A percentile compares a stretch with the other conserved stretches of the same genome.
Evolutionary conservation across 1,139 yeast species (phyloP).

Genomic region (Pichia sp.): DNA sequence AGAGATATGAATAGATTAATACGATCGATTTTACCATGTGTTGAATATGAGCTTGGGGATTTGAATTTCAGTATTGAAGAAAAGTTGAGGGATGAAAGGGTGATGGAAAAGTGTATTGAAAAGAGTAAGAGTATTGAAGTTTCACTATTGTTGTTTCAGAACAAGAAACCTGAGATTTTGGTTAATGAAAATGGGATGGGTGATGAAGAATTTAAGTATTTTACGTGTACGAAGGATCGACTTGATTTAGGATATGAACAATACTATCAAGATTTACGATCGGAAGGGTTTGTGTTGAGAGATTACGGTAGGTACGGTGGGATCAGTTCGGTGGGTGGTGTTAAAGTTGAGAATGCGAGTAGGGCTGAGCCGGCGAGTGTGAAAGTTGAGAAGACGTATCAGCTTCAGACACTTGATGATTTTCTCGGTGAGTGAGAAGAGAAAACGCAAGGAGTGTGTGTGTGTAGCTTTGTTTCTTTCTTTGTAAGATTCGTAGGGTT

Average conservation of each 20-base stretch:
- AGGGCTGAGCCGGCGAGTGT: no score
- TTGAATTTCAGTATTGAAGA: slow-evolving; percentile 14
- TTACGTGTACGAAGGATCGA: background rate
- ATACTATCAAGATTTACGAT: slow-evolving; percentile 24
- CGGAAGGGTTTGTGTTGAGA: slow-evolving; percentile 20
- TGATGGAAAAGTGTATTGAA: slow-evolving; percentile 27
- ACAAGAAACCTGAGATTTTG: slow-evolving; percentile 73
- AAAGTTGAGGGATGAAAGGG: slow-evolving; percentile 11
- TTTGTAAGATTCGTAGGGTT: no score
- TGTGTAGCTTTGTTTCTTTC: background rate
- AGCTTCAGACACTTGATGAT: slow-evolving; percentile 12
- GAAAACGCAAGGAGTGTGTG: no score
- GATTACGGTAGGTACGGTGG: slow-evolving; percentile 19
- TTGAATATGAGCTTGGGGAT: slow-evolving; percentile 18
- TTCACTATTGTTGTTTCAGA: slow-evolving; percentile 73
- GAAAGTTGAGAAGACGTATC: background rate
- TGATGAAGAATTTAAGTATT: slow-evolving; percentile 1
- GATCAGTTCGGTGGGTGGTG: no score
- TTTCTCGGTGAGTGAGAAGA: slow-evolving; percentile 5
- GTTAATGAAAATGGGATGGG: background rate
- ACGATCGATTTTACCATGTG: slow-evolving; percentile 39
- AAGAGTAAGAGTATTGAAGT: slow-evolving; percentile 40
- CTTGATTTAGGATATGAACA: slow-evolving; percentile 19
- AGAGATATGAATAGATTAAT: slow-evolving; percentile 83
- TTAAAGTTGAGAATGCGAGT: no score